Percentiles rank a stretch among this genome's conserved stretches.
phyloP scores from a whole-genome alignment of 176 grass and related monocot species.

The Oryza punctata region DNA sequence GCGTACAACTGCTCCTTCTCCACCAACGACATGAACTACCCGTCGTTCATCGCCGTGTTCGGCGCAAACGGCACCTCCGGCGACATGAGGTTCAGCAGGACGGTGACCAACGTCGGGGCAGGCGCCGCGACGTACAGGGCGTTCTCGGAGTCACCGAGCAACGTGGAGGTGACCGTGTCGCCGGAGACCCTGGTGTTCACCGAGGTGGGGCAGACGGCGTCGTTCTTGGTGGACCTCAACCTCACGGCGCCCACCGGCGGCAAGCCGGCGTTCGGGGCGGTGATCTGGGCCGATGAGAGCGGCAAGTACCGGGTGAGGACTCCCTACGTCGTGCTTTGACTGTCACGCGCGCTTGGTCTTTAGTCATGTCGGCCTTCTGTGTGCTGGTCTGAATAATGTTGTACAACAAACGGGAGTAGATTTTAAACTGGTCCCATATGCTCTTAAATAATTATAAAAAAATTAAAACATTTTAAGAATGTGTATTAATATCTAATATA shows the following conservation, averaged over 20 bases:
- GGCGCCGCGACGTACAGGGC: conserved; percentile 15
- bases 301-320: conserved; percentile 42
- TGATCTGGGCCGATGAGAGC: conserved; percentile 40
- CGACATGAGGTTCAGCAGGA: conserved; percentile 39
- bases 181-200: conserved; percentile 41
- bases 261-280: conserved; percentile 26
- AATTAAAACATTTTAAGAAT: no score
- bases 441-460: no score
- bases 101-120: conserved; percentile 42
- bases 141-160: conserved; percentile 25
- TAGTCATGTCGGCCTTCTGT: neutral
- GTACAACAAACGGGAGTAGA: neutral
- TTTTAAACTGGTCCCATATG: no score
- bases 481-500: no score
- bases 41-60: conserved; percentile 46
- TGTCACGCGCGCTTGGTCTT: neutral
- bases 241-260: conserved; percentile 18
- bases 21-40: conserved; percentile 61
- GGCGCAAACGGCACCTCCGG: conserved; percentile 11
- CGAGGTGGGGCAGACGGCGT: conserved; percentile 26
- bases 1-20: conserved; percentile 47
- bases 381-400: neutral
- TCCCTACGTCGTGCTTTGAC: conserved; percentile 42
- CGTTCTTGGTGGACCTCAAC: conserved; percentile 40
- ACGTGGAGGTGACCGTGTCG: conserved; percentile 30